Conservation (phyloP, 805 yeast species). For the Blastobotrys americana region DNA sequence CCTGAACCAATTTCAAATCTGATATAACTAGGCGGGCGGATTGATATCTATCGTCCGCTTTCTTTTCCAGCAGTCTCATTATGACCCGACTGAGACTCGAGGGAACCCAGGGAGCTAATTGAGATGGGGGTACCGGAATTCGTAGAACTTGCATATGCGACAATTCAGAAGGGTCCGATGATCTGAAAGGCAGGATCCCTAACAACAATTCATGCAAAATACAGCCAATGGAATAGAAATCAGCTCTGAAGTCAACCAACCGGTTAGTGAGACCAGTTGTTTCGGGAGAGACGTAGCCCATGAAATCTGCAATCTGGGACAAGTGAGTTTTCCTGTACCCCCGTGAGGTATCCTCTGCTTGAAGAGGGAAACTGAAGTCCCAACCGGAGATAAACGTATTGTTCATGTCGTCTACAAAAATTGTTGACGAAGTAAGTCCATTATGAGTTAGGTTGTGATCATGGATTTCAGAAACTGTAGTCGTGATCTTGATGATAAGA, state of each 20-base stretch:
- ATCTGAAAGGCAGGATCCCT: constrained; percentile 40
- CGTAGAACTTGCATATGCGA: constrained; percentile 37
- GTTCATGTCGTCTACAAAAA: constrained; percentile 33
- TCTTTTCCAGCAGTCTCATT: constrained; percentile 38
- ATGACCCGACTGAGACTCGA: constrained; percentile 34
- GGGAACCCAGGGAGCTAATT: constrained; percentile 23
- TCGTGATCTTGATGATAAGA: constrained; percentile 22
- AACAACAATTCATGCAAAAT: constrained; percentile 42
- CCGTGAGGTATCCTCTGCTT: constrained; percentile 37
- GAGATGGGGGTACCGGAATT: constrained; percentile 37
- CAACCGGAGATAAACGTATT: constrained; percentile 40
- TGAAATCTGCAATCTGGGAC: constrained; percentile 32
- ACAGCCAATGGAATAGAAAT: constrained; percentile 45
- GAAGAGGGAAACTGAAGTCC: constrained; percentile 41
- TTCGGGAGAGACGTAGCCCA: constrained; percentile 48
- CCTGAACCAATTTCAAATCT: constrained; percentile 30
- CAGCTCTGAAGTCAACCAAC: constrained; percentile 41
- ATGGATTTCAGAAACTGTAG: constrained; percentile 32
- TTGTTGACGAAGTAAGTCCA: constrained; percentile 37
- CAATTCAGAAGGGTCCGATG: constrained; percentile 35
- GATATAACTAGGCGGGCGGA: constrained; percentile 32
- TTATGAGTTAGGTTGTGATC: constrained; percentile 41
- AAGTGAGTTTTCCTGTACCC: constrained; percentile 39
- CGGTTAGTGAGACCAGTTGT: constrained; percentile 35
- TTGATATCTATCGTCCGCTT: constrained; percentile 35